Conservation (phyloP, 2,329 filamentous ascomycete genomes). For the Xylaria sp. region DNA sequence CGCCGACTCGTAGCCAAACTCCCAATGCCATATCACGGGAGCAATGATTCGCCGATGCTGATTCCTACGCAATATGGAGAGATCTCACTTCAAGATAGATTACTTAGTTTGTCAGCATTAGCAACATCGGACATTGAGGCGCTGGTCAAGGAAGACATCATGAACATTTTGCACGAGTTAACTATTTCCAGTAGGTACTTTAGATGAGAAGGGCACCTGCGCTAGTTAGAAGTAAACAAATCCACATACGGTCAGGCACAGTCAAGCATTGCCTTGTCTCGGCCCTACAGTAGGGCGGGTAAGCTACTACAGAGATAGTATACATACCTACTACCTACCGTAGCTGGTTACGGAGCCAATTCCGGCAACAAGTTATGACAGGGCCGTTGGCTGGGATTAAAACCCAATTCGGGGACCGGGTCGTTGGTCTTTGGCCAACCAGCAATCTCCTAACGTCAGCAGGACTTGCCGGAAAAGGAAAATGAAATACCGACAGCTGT, state of each 20-base stretch:
- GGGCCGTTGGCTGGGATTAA: neutral
- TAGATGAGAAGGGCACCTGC: too few relatives aligned
- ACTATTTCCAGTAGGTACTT: neutral
- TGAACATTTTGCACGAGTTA: neutral
- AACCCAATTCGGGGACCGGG: neutral
- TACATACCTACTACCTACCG: too few relatives aligned
- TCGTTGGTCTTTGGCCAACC: conserved; percentile 17
- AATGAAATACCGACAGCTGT: conserved; percentile 25
- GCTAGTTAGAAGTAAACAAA: neutral
- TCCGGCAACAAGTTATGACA: conserved; percentile 3
- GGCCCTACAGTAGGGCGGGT: neutral
- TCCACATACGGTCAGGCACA: neutral
- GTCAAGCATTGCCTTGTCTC: neutral
- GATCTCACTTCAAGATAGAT: neutral
- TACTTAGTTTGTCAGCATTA: neutral
- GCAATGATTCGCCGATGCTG: neutral
- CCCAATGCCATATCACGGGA: neutral
- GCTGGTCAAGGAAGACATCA: neutral
- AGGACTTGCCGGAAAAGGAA: conserved; percentile 20
- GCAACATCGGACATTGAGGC: neutral
- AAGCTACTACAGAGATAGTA: too few relatives aligned
- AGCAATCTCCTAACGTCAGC: conserved; percentile 18
- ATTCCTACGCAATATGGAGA: neutral
- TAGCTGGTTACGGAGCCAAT: neutral
- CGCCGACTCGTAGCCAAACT: neutral